These are phyloP conservation scores for Pharnaceum exiguum DNA, from an alignment of 148 eudicot genomes.

Conservation along the genomic window DNA sequence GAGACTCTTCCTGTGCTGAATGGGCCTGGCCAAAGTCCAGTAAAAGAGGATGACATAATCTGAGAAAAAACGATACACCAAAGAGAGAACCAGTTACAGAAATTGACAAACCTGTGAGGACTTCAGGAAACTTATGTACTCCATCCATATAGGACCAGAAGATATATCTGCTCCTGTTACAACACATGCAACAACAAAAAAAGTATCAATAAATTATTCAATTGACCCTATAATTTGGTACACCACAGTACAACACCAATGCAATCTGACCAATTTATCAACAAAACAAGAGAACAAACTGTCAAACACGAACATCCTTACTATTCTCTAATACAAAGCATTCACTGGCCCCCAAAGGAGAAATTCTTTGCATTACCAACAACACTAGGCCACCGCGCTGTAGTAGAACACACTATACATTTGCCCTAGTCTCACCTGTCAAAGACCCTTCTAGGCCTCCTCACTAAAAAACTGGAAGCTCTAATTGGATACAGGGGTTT, in stretches of 20 bases:
- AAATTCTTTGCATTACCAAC: no score
- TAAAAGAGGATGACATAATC: constrained; percentile 9
- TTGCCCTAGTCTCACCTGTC: no score
- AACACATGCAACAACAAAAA: constrained; percentile 14
- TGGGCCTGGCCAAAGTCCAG: constrained; percentile 55
- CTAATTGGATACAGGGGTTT: no score
- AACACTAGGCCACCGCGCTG: no score
- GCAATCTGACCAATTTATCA: no score
- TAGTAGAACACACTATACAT: no score
- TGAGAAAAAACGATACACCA: neutral
- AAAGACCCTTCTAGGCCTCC: no score
- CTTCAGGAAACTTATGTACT: constrained; percentile 77
- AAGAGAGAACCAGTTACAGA: neutral
- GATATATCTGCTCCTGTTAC: constrained; percentile 79
- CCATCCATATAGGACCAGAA: constrained; percentile 97
- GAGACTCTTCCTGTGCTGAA: constrained; percentile 84
- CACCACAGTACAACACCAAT: neutral
- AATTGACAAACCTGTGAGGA: constrained; percentile 67
- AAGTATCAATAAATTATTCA: neutral
- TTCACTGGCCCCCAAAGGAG: no score
- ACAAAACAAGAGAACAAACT: no score
- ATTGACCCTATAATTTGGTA: neutral
- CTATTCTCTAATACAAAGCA: no score
- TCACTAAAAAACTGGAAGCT: no score
- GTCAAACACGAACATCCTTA: no score